Conservation (phyloP, 768 basidiomycete species). For the Cubamyces lactineus region DNA sequence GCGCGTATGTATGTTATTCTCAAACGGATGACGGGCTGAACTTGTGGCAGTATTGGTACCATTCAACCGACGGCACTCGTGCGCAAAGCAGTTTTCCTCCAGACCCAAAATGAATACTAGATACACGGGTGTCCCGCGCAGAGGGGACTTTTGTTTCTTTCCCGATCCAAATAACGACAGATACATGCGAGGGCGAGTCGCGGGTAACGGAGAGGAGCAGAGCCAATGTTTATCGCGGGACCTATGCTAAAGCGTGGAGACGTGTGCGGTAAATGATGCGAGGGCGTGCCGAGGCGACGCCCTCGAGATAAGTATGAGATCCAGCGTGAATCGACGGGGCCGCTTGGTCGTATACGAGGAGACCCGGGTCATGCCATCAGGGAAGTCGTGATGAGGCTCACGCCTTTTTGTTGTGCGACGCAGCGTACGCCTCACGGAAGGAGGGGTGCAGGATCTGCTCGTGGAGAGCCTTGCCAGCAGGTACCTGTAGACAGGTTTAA, state of each 20-base stretch:
- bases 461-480: conserved; percentile 93
- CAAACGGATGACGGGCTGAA: no score
- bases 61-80: no score
- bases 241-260: not conserved
- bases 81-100: not conserved
- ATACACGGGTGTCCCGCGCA: conserved; percentile 11
- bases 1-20: no score
- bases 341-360: not conserved
- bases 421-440: conserved; percentile 31
- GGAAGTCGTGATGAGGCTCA: not conserved
- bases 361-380: not conserved
- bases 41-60: no score
- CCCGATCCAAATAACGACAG: conserved; percentile 17
- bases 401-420: conserved; percentile 25
- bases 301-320: no score
- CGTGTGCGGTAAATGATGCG: not conserved
- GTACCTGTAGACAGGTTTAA: conserved; percentile 51
- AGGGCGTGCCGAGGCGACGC: not conserved
- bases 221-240: not conserved
- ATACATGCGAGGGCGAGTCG: conserved; percentile 9
- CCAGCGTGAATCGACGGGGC: not conserved
- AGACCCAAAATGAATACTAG: conserved; percentile 14
- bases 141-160: conserved; percentile 21
- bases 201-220: not conserved
- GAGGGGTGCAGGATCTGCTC: conserved; percentile 77